Conservation (phyloP, 331 rosid genomes). For the Rhamnella rubrinervis region DNA sequence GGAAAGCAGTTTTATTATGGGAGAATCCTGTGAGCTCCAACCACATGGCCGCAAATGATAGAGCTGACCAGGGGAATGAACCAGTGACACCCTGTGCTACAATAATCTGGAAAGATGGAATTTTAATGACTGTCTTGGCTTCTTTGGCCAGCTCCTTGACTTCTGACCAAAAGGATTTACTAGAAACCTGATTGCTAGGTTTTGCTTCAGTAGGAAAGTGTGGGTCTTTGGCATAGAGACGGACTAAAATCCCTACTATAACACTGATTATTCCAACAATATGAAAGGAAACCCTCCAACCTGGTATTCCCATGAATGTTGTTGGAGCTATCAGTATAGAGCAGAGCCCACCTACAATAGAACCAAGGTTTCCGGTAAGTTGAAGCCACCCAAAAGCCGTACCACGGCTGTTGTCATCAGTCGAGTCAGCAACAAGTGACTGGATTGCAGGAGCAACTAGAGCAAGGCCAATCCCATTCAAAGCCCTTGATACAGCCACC, state of each 20-base stretch:
- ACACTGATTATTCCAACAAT: conserved; percentile 78
- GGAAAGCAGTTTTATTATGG: conserved; percentile 74
- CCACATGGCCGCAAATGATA: conserved; percentile 94
- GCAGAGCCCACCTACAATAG: conserved; percentile 75
- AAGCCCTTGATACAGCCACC: conserved; percentile 88
- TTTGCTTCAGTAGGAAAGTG: conserved; percentile 42
- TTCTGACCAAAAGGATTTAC: conserved; percentile 54
- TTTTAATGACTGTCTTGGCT: conserved; percentile 64
- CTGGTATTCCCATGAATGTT: conserved; percentile 79
- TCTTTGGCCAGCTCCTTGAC: conserved; percentile 64
- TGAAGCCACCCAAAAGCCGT: conserved; percentile 97
- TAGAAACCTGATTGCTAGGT: conserved; percentile 25
- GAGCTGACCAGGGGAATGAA: conserved; percentile 90
- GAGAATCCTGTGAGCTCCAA: conserved; percentile 89
- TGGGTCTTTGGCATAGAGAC: conserved; percentile 77
- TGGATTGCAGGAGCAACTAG: conserved; percentile 89
- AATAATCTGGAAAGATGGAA: conserved; percentile 82
- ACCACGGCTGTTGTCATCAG: conserved; percentile 79
- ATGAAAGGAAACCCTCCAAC: conserved; percentile 93
- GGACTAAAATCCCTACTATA: conserved; percentile 61
- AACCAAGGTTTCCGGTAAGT: conserved; percentile 77
- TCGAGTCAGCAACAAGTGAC: conserved; percentile 93
- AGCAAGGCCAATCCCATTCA: conserved; percentile 95
- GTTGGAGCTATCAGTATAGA: conserved; percentile 73
- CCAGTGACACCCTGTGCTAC: conserved; percentile 95